Base-by-base conservation (phyloP, 805 yeast species). In the Starmerella khaoyaiensis region DNA sequence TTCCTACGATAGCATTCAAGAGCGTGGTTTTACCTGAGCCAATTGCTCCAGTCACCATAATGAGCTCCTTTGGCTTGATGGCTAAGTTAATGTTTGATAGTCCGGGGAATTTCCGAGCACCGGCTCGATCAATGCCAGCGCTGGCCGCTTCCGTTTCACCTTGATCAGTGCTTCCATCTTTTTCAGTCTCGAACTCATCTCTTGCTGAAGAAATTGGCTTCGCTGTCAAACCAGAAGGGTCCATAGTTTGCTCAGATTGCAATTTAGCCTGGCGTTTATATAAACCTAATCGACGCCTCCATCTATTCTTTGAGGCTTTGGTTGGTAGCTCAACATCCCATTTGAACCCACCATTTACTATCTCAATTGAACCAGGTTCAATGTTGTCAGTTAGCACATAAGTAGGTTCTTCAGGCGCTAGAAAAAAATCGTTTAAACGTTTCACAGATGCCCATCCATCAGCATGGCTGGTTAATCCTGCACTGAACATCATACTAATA, bases 11-110 rank as follows among this genome's bases (percentile, higher is more conserved):
- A 0, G 93, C 84, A 47, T 64, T 66, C 33, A 82, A 61, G 19
- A 83, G 59, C 0, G 90, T 78, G 0, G 86, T 64, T 53, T 82
- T 82, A 40, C 94, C 94, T 3, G 82, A 67, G 2, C 94, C 94
- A 50, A 82, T 79, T 1, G 76, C 58, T 12, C 94, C 94, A 0
- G 87, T 79, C 19, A 80, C 66, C 41, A 79, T 77, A 6, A 82
- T 60, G 35, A 84, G 71, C 52, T 81, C 93, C 17, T 80, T 79
- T 39, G 68, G 69, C 29, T 62, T 57, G 31, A 82, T 61, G 1
- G 57, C 52, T 16, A 82, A 55, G 45, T 73, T 63, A 41, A 82
- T 56, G 50, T 76, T 47, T 29, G 48, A 40, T 52, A 75, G 50
- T 49, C 81, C 67, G 32, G 65, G 44, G 52, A 66, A 66, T 9